Evolutionary conservation across 2,329 filamentous ascomycete species (phyloP), one percentile per base, ranked within the genome.

Genomic region (Aspergillus thermomutatus): DNA sequence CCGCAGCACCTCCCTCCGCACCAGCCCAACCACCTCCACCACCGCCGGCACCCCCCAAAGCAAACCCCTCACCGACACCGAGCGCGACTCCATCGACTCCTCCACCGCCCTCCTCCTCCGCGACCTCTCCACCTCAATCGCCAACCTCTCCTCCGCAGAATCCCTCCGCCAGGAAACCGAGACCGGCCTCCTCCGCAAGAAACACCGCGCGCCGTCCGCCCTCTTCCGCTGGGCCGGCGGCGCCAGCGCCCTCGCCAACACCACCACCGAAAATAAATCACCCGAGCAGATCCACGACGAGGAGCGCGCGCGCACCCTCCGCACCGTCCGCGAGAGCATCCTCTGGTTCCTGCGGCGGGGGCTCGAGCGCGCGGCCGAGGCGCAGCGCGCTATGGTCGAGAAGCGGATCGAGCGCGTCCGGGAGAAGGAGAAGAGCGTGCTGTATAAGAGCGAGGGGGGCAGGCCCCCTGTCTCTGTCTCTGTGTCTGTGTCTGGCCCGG

Each of bases 341-440:
- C 77, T 97, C 10, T 93, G 89, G 87, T 92, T 88, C 65, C 72
- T 99, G 66, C 82, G 90, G 61, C 83, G 88, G 69, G 83, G 86
- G 66, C 76, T 97, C 60, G 89, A 94, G 75, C 82, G 85, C 62
- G 92, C 88, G 55, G 88, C 89, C 45, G 82, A 85, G 66, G 86
- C 88, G 61, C 93, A 97, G 78, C 87, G 91, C 66, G 84, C 83
- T 51, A 97, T 97, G 91, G 96, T 97, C 82, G 92, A 96, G 77
- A 89, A 90, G 68, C 80, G 94, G 65, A 80, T 97, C 64, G 86
- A 87, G 68, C 81, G 94, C 54, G 91, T 95, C 72, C 82, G 93
- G 73, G 92, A 97, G 77, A 94, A 90, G 83, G 92, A 87, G 68
- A 90, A 91, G 75, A 95, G 90, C 69, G 83, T 93, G 57, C 78